These are phyloP conservation scores for Madurella mycetomatis DNA, from an alignment of 2,329 filamentous ascomycete species.

Conservation along the genomic window DNA sequence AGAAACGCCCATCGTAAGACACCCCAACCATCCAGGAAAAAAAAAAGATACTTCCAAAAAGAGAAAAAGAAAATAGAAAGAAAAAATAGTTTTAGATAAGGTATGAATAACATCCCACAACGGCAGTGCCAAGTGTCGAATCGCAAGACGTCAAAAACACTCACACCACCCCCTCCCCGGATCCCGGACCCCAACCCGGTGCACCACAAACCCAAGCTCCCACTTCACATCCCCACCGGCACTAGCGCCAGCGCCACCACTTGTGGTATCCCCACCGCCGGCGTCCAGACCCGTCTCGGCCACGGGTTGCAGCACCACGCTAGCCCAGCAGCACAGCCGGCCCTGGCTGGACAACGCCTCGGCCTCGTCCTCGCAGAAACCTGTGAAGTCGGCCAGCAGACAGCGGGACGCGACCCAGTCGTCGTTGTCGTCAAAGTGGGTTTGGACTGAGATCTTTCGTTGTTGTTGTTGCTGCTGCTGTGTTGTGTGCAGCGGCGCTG, in stretches of 20 bases:
- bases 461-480: background rate
- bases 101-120: no score
- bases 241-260: background rate
- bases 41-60: no score
- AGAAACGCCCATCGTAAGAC: no score
- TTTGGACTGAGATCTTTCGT: conserved; percentile 3
- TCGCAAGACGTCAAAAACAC: conserved; percentile 9
- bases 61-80: no score
- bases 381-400: conserved; percentile 24
- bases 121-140: no score
- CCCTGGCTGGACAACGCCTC: conserved; percentile 16
- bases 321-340: conserved; percentile 25
- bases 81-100: no score
- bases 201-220: conserved; percentile 24
- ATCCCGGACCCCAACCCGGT: conserved; percentile 15
- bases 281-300: background rate
- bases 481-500: background rate
- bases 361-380: conserved; percentile 20
- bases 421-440: conserved; percentile 23
- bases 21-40: no score
- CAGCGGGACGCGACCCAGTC: conserved; percentile 26
- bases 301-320: conserved; percentile 16
- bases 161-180: conserved; percentile 14
- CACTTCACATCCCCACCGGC: conserved; percentile 5
- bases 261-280: background rate